Percentiles rank a stretch among this genome's conserved stretches.
These are phyloP conservation scores for Lycium ferocissimum DNA, from an alignment of 257 asterid species.

Conservation along the genomic window DNA sequence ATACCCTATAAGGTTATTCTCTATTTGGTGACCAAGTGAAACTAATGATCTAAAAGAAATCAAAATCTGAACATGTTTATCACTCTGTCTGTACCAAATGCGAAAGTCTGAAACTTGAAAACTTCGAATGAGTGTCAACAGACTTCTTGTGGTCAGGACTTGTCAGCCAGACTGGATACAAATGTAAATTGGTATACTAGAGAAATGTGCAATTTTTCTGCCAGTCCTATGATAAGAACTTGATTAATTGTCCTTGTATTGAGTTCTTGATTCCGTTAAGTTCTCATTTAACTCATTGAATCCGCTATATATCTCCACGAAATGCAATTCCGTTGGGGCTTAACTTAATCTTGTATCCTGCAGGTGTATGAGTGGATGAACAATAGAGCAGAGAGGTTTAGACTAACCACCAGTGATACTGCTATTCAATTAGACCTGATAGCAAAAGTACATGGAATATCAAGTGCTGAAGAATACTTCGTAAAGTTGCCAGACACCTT, in stretches of 20 bases:
- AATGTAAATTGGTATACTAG: background rate
- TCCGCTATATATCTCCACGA: slow-evolving; percentile 5
- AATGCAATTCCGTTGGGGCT: slow-evolving; percentile 20
- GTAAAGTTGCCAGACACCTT: slow-evolving; percentile 61
- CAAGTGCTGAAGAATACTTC: slow-evolving; percentile 82
- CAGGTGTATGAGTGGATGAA: slow-evolving; percentile 95
- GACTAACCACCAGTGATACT: slow-evolving; percentile 74
- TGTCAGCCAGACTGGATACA: background rate
- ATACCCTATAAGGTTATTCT: background rate
- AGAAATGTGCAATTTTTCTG: background rate
- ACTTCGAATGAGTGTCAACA: background rate
- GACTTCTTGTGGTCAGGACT: background rate
- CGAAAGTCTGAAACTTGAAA: background rate
- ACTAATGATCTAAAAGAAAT: background rate
- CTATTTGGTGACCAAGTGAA: background rate
- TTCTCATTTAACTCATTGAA: background rate
- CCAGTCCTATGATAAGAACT: background rate
- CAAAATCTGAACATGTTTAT: background rate
- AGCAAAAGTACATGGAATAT: slow-evolving; percentile 79
- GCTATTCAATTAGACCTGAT: slow-evolving; percentile 92
- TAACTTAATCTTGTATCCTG: slow-evolving; percentile 31
- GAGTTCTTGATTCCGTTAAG: background rate
- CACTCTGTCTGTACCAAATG: slow-evolving; percentile 1
- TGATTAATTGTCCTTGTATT: background rate
- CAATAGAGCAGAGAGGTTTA: slow-evolving; percentile 68